Evolutionary conservation across 257 asterid species (phyloP), one percentile per base, ranked within the genome.

Genomic region (Ophiorrhiza pumila): DNA sequence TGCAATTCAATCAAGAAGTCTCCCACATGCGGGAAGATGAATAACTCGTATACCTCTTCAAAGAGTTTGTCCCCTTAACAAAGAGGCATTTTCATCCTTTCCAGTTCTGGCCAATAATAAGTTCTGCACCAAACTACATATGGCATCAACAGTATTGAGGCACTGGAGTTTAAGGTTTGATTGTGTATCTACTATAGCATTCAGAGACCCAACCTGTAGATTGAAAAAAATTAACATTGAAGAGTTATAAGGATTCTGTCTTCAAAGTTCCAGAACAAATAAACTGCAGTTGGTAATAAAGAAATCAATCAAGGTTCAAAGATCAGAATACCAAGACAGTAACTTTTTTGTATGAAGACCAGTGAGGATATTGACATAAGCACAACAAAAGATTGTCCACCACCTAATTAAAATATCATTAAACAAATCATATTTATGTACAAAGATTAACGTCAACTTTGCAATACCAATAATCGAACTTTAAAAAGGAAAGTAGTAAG

Each of bases 351-450:
- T 76, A 77, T 71, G 96, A 90, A 76, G 95, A 80, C 97, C 97
- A 88, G 73, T 87, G 84, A 73, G 95, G 90, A 81, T 91, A 91
- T 76, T 80, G 88, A 74, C 99, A 88, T 69, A 94, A 92, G 74
- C 79, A 64, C 69, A 70, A 78, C 53, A 90, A 79, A 73, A 91
- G 62, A 80, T 80, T 83, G 60, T 86, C 88, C 68, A 83, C 83
- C 84, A 94, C 93, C 99, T 94, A 84, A 80, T 71, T 67, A 69
- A 71, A 76, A 77, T 73, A 46, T 65, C 61, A 49, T 12, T 46
- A 43, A 49, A 74, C 49, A 50, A 63, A 78, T 72, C 60, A 80
- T 71, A 58, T 65, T 71, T 37, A 66, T n/a, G 31, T 66, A 63
- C 67, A n/a, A 65, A 25, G 68, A 59, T 13, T 34, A 45, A 67